Conservation (phyloP, 768 basidiomycete genomes). For the Boletales sp. region DNA sequence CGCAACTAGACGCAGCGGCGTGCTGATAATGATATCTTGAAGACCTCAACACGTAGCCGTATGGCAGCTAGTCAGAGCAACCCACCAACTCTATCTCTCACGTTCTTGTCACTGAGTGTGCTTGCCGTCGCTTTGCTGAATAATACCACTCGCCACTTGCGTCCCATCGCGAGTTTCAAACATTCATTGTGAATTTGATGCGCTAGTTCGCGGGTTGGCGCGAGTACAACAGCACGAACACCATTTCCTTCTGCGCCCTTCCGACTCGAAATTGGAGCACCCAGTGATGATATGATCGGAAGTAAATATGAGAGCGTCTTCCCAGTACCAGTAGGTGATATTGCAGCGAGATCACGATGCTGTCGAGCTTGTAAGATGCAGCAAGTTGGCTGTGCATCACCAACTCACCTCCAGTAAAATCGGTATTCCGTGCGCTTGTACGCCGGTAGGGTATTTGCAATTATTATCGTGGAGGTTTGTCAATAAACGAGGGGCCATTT, state of each 20-base stretch:
- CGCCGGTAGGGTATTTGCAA: conserved; percentile 69
- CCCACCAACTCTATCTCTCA: conserved; percentile 74
- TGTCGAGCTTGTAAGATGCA: conserved; percentile 22
- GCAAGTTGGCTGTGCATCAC: conserved; percentile 1
- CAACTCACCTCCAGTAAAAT: conserved; percentile 69
- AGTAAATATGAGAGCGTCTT: conserved; percentile 93
- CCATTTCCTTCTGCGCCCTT: conserved; percentile 49
- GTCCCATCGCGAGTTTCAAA: conserved; percentile 71
- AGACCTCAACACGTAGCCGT: background rate
- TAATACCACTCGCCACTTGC: conserved; percentile 78
- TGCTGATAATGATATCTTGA: conserved; percentile 86
- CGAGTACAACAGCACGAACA: conserved; percentile 75
- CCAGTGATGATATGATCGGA: conserved; percentile 66
- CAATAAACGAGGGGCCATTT: conserved; percentile 56
- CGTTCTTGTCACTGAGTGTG: conserved; percentile 69
- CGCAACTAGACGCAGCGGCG: conserved; percentile 84
- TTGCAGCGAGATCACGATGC: conserved; percentile 85
- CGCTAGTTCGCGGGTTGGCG: conserved; percentile 93
- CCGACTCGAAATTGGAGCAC: conserved; percentile 49
- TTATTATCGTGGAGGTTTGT: conserved; percentile 60
- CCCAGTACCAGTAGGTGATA: conserved; percentile 96
- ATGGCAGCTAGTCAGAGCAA: conserved; percentile 14
- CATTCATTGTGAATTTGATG: conserved; percentile 94
- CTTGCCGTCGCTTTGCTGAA: conserved; percentile 89
- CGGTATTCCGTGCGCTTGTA: conserved; percentile 78